Base-by-base conservation (phyloP, 495 filamentous ascomycete genomes). In the Filosporella fistucella region DNA sequence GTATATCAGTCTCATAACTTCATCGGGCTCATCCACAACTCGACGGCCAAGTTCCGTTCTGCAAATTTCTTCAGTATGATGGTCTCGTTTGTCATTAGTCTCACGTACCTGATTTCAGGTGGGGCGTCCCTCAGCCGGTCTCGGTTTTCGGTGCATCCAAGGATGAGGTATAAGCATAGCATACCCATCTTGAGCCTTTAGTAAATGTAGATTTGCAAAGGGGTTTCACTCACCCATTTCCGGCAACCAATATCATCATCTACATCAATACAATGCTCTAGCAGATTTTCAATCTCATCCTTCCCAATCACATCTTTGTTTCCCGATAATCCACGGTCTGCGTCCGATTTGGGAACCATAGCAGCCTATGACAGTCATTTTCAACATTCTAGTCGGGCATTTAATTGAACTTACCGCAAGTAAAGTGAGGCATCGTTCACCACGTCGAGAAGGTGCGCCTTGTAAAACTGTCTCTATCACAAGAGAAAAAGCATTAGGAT, bases 161-260 rank as follows among this genome's bases (percentile, higher is more conserved):
- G n/a, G n/a, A n/a, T n/a, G n/a, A n/a, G n/a, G n/a, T n/a, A n/a
- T n/a, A n/a, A n/a, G n/a, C n/a, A n/a, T n/a, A n/a, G n/a, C n/a
- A n/a, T n/a, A n/a, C n/a, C n/a, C n/a, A n/a, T n/a, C n/a, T n/a
- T n/a, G n/a, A n/a, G n/a, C n/a, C n/a, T n/a, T n/a, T n/a, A n/a
- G n/a, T n/a, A n/a, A n/a, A n/a, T n/a, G n/a, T n/a, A n/a, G n/a
- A n/a, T n/a, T n/a, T n/a, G n/a, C n/a, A n/a, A n/a, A n/a, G n/a
- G n/a, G n/a, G n/a, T n/a, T 35, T 23, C 2, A 47, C 44, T 13
- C 26, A 47, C 44, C 44, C 32, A 47, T 47, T 33, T 36, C 16
- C 44, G 17, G 14, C 36, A 16, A 16, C 9, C 9, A 20, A 10
- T 20, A 13, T 9, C 2, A 25, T 47, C 17, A 13, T 37, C 20